Percentiles rank a stretch among this genome's conserved stretches.
These are phyloP conservation scores for Daldinia loculata DNA, from an alignment of 495 filamentous ascomycete genomes.

Conservation along the genomic window DNA sequence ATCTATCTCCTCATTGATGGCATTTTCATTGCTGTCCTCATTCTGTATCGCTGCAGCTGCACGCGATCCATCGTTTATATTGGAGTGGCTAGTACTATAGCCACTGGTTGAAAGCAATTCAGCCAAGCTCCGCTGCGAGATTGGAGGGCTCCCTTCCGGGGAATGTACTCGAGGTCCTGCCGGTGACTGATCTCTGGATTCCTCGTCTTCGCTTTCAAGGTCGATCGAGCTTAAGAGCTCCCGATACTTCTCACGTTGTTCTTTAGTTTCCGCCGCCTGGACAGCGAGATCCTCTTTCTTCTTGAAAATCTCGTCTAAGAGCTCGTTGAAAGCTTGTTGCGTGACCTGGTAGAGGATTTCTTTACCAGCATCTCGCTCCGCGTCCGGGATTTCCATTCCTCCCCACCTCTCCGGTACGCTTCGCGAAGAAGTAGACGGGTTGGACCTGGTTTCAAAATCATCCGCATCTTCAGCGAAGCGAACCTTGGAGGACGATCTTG, in stretches of 20 bases:
- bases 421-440: constrained; percentile 80
- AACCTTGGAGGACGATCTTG: constrained; percentile 84
- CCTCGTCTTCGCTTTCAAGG: constrained; percentile 49
- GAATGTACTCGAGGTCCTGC: constrained; percentile 13
- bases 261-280: constrained; percentile 69
- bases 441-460: constrained; percentile 78
- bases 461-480: constrained; percentile 79
- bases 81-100: constrained; percentile 53
- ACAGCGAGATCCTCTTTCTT: constrained; percentile 80
- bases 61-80: constrained; percentile 32
- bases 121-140: constrained; percentile 52
- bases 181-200: constrained; percentile 27
- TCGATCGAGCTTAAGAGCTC: constrained; percentile 57
- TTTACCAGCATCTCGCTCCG: constrained; percentile 81
- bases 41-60: background rate
- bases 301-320: constrained; percentile 86
- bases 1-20: background rate
- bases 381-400: constrained; percentile 80
- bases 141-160: constrained; percentile 29
- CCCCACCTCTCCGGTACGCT: constrained; percentile 86
- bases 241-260: constrained; percentile 66
- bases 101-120: constrained; percentile 62
- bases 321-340: constrained; percentile 89
- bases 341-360: constrained; percentile 91
- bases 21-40: background rate